A percentile compares a stretch with the other conserved stretches of the same genome.
Conservation (phyloP, 2,329 filamentous ascomycete genomes). For the Cephalotrichum gorgonifer region DNA sequence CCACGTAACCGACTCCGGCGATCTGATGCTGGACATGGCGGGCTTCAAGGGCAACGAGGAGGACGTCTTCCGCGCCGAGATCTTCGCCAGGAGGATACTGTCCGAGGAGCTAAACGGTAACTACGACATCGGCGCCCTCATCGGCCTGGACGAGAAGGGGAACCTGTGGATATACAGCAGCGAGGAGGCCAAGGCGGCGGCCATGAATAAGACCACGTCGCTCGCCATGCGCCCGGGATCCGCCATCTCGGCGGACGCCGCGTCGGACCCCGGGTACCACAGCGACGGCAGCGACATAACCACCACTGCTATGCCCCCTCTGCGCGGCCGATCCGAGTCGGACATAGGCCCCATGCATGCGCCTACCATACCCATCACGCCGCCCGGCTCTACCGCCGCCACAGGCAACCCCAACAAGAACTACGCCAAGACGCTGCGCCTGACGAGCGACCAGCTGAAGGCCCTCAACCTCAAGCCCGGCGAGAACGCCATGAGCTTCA, state of each 20-base stretch:
- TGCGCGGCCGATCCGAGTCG: conserved; percentile 57
- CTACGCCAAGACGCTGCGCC: conserved; percentile 89
- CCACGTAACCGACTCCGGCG: conserved; percentile 82
- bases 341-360: conserved; percentile 41
- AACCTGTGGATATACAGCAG: conserved; percentile 99
- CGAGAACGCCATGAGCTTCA: conserved; percentile 92
- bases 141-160: conserved; percentile 88
- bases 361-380: conserved; percentile 39
- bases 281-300: conserved; percentile 68
- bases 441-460: conserved; percentile 94
- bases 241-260: conserved; percentile 61
- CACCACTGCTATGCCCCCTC: conserved; percentile 30
- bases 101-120: conserved; percentile 88
- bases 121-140: conserved; percentile 91
- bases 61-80: conserved; percentile 81
- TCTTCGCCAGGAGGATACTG: conserved; percentile 86
- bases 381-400: conserved; percentile 54
- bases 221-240: conserved; percentile 33
- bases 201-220: conserved; percentile 55
- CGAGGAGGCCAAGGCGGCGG: conserved; percentile 87
- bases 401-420: conserved; percentile 66
- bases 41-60: conserved; percentile 92
- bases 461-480: conserved; percentile 70
- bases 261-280: conserved; percentile 90
- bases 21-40: conserved; percentile 97